These are phyloP conservation scores for Acanthamoeba divionensis DNA, from an alignment of 208 protist species.

Conservation along the genomic window DNA sequence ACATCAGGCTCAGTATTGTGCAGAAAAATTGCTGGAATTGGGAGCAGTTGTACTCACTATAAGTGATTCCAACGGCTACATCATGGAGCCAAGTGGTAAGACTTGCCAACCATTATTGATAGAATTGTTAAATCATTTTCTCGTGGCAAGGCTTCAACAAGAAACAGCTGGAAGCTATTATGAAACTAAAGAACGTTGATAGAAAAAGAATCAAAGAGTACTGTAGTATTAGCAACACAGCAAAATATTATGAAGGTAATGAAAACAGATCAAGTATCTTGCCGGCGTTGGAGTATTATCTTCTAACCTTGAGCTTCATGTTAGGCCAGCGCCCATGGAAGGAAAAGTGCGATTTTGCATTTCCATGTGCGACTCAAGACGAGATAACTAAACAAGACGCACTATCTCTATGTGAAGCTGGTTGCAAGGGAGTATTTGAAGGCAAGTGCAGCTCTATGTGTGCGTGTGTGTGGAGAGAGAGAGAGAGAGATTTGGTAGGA, in stretches of 20 bases:
- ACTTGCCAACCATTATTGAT: no score
- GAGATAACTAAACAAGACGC: conserved; percentile 87
- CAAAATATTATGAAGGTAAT: no score
- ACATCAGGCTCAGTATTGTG: conserved; percentile 85
- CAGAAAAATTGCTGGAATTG: conserved; percentile 84
- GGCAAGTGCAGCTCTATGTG: no score
- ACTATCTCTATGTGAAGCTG: conserved; percentile 80
- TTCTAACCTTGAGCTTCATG: no score
- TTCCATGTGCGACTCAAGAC: conserved; percentile 92
- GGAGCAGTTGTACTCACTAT: conserved; percentile 85
- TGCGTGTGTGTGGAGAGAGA: no score
- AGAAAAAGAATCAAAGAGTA: conserved; percentile 80
- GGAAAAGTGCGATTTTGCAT: no score
- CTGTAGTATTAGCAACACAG: no score
- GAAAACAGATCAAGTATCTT: no score
- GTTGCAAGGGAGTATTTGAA: conserved; percentile 84
- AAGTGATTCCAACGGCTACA: conserved; percentile 84
- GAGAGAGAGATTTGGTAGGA: no score
- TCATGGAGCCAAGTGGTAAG: conserved; percentile 82
- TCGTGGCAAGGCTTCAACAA: conserved; percentile 82
- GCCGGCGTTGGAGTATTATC: no score
- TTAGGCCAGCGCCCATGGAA: no score
- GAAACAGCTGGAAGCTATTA: conserved; percentile 80
- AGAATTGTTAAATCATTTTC: no score
- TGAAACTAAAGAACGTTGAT: conserved; percentile 81